Evolutionary conservation across 352 stramenopile species (phyloP), one percentile per base, ranked within the genome.

Genomic region (Globisporangium sylvaticum): DNA sequence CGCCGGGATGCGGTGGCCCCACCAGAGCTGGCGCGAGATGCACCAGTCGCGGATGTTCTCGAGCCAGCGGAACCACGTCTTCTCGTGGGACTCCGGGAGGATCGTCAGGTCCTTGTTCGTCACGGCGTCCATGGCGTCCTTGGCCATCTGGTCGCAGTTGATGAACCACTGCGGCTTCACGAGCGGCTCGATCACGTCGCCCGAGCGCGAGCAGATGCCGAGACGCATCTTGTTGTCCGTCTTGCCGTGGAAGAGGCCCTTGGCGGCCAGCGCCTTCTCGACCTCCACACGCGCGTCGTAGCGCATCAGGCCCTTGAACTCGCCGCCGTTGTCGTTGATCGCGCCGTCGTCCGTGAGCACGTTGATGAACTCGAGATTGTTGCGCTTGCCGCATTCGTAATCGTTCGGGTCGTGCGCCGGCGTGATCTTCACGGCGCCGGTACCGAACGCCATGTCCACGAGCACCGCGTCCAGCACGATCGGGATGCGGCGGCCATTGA

Each of bases 11-110:
- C 97, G 92, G 75, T 99, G 98, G 8, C 98, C 98, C 98, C 98
- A 99, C 97, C 97, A 99, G 34, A 99, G 79, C 78, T 99, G 98
- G 63, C 98, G 88, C 32, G 95, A 99, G 48, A 99, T 96, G 80
- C 97, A 99, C 98, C 98, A 99, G 82, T 99, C 97, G 68, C 97
- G 95, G 73, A 99, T 99, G 74, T 99, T 98, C 55, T 97, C 94
- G 22, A 99, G 85, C 96, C 97, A 99, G 63, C 97, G 96, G 71
- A 97, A 96, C 91, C 94, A 98, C 50, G 93, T 98, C 72, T 98
- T 98, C 77, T 99, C 96, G 77, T 96, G 88, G 2, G 75, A 78
- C 68, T 91, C 85, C 0, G 88, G 88, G 27, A 94, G 62, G 66
- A 96, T 94, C 64, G 57, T 88, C 5, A 96, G 74, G n/a, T 94